Base-by-base conservation (phyloP, 1,139 yeast genomes). In the Yamadazyma sp. region DNA sequence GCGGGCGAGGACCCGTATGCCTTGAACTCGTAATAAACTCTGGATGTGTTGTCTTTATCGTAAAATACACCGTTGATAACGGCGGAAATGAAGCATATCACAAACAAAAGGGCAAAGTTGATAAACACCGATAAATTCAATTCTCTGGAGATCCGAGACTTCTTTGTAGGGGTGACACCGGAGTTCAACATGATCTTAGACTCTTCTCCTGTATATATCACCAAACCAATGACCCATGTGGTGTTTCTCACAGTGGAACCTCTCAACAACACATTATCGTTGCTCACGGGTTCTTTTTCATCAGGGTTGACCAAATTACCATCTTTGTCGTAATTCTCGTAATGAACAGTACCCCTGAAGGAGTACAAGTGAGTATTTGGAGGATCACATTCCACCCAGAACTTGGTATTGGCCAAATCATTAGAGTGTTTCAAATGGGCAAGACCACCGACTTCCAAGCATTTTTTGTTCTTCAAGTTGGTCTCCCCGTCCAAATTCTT, bases 401-500 rank as follows among this genome's bases (percentile, higher is more conserved):
- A 87, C 52, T 78, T 79, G 29, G 89, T 72, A 51, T 80, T 76
- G 36, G 84, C 83, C 45, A 90, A 73, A 56, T 90, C 97, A 22
- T 72, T 66, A 0, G 94, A 72, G 50, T 78, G 89, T 49, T 73
- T 76, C 40, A 87, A 67, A 36, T 68, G 62, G 17, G 62, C 54
- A 10, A 67, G 59, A 27, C 80, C 76, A 18, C 95, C 89, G 51
- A 87, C 79, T 42, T 79, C 77, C 40, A 92, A 64, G 11, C 95
- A 82, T 47, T 80, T 82, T 45, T 88, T 84, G 35, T 80, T 79
- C 61, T 92, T 92, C 58, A 92, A 73, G 57, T 92, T 92, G 4
- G 97, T 88, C 63, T 92, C 98, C 59, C 98, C 98, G 62, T 92
- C 97, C 52, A 92, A 73, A 59, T 92, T 92, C 55, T 89, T 90